Evolutionary conservation across 768 basidiomycete species (phyloP).

Genomic region (Mycena epipterygia): DNA sequence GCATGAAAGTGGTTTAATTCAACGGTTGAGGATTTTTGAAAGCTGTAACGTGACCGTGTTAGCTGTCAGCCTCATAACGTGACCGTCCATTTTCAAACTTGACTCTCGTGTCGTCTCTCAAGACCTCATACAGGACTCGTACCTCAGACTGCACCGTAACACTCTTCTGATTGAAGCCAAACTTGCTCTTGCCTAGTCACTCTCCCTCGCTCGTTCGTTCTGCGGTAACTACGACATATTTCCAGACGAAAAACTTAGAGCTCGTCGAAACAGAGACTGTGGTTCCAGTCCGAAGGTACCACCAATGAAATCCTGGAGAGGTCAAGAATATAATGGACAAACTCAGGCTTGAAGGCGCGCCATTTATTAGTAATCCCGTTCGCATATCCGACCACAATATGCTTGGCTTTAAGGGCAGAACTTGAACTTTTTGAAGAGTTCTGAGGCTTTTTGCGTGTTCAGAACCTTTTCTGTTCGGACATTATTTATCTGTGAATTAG

Average conservation of each 20-base stretch:
- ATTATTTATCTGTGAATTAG: conserved; percentile 47
- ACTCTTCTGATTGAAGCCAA: too few species aligned
- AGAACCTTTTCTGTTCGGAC: conserved; percentile 1
- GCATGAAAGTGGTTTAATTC: too few species aligned
- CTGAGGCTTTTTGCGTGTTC: conserved; percentile 84
- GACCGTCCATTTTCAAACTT: too few species aligned
- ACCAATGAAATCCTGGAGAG: conserved; percentile 77
- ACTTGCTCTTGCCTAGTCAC: too few species aligned
- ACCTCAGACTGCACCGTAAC: too few species aligned
- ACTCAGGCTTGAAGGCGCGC: conserved; percentile 78
- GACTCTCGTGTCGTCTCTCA: too few species aligned
- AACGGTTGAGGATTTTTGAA: too few species aligned
- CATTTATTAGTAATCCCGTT: conserved; percentile 56
- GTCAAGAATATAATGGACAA: conserved; percentile 81
- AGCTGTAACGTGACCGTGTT: too few species aligned
- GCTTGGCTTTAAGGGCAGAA: too few species aligned
- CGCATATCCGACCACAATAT: conserved; percentile 88
- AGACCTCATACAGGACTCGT: too few species aligned
- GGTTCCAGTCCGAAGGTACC: conserved; percentile 73
- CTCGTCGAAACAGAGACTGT: conserved; percentile 67
- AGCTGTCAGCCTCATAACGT: too few species aligned
- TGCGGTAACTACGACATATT: conserved; percentile 60
- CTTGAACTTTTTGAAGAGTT: conserved; percentile 96
- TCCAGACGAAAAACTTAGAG: conserved; percentile 83
- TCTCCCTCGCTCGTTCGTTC: too few species aligned